Evolutionary conservation across 2,329 filamentous ascomycete genomes (phyloP).

Genomic region (Neopestalotiopsis clavispora): DNA sequence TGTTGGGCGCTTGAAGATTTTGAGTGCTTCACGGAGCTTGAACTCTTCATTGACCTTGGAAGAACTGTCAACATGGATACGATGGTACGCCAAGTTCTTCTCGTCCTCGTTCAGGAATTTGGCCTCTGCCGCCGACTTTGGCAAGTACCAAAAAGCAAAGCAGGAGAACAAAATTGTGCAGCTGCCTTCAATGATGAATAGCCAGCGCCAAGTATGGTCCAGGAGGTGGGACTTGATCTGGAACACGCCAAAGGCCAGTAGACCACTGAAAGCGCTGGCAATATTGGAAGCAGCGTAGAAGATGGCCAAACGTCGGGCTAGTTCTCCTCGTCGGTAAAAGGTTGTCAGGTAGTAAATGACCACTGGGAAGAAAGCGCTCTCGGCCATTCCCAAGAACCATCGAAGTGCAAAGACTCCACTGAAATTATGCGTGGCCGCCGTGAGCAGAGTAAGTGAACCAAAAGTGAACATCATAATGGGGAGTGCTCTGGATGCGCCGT

Average conservation of each 20-base stretch:
- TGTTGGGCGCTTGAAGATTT: constrained; percentile 55
- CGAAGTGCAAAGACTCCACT: constrained; percentile 68
- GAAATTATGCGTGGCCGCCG: constrained; percentile 62
- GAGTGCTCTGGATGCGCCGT: constrained; percentile 66
- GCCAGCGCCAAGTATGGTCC: constrained; percentile 50
- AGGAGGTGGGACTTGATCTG: constrained; percentile 45
- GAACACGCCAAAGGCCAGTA: constrained; percentile 54
- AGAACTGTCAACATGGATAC: constrained; percentile 78
- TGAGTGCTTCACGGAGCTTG: constrained; percentile 53
- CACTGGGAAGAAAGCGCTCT: constrained; percentile 72
- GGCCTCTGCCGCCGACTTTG: constrained; percentile 66
- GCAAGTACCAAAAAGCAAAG: constrained; percentile 74
- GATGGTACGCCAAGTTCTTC: constrained; percentile 70
- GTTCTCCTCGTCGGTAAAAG: constrained; percentile 74
- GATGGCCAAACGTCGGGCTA: constrained; percentile 71
- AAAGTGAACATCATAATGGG: constrained; percentile 70
- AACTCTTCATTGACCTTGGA: constrained; percentile 61
- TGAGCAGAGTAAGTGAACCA: constrained; percentile 67
- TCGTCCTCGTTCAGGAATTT: constrained; percentile 70
- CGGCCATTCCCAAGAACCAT: constrained; percentile 73
- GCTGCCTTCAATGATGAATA: constrained; percentile 54
- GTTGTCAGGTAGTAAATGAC: constrained; percentile 63
- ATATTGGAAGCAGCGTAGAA: constrained; percentile 81
- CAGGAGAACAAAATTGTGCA: constrained; percentile 64
- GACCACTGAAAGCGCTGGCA: constrained; percentile 61